phyloP scores from a whole-genome alignment of 306 rosid species.

The Malus domestica region DNA sequence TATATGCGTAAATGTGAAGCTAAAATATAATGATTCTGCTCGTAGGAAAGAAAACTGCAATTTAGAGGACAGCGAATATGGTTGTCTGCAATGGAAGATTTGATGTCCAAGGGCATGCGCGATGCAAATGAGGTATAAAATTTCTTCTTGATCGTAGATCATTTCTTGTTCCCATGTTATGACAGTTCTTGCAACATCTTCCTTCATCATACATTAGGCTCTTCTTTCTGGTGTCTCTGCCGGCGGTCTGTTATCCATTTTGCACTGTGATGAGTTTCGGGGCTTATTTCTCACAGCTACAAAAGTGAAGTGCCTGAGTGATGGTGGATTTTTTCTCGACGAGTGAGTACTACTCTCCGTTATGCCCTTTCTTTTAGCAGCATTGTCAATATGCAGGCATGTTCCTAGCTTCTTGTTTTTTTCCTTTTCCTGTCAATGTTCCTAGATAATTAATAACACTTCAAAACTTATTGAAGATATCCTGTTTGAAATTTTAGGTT shows the following conservation, averaged over 20 bases:
- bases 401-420: neutral
- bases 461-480: conserved; percentile 1
- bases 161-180: too few species aligned
- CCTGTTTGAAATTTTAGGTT: conserved; percentile 26
- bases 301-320: conserved; percentile 77
- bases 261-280: conserved; percentile 73
- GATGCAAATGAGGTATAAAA: conserved; percentile 36
- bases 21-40: neutral
- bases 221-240: conserved; percentile 87
- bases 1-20: too few species aligned
- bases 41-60: conserved; percentile 53
- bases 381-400: neutral
- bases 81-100: conserved; percentile 68
- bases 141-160: too few species aligned
- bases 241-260: conserved; percentile 66
- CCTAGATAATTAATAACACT: neutral
- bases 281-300: conserved; percentile 42
- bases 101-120: conserved; percentile 68
- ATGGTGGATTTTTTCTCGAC: conserved; percentile 76
- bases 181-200: too few species aligned
- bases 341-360: conserved; percentile 30
- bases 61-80: conserved; percentile 76
- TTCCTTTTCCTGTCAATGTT: too few species aligned
- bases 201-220: conserved; percentile 22
- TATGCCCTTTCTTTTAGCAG: conserved; percentile 10